A percentile compares a stretch with the other conserved stretches of the same genome.
Conservation (phyloP, 169 alveolate species). For the Cryptosporidium felis region DNA sequence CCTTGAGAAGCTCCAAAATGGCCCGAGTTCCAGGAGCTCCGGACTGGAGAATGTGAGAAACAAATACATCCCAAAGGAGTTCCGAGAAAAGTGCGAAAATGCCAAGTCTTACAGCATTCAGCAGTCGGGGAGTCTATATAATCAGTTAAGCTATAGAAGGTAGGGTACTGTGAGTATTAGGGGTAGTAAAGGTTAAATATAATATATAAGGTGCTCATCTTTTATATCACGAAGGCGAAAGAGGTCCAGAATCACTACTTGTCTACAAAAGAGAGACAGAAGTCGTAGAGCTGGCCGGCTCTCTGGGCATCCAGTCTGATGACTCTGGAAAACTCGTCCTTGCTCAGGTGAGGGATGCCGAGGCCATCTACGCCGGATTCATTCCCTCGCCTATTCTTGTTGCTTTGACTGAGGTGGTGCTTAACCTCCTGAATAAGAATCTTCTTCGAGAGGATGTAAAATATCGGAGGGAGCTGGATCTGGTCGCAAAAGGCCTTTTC, state of each 20-base stretch:
- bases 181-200: conserved; percentile 19
- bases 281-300: conserved; percentile 77
- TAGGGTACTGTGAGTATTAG: neutral
- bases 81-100: conserved; percentile 7
- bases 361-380: conserved; percentile 27
- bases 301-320: conserved; percentile 75
- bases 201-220: no score
- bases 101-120: conserved; percentile 35
- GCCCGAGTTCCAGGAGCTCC: neutral
- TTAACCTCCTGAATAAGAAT: conserved; percentile 74
- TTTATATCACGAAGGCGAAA: no score
- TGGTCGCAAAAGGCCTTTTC: conserved; percentile 77
- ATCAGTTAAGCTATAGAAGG: neutral
- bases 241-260: no score
- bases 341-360: conserved; percentile 18
- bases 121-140: conserved; percentile 31
- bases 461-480: conserved; percentile 76
- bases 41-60: neutral
- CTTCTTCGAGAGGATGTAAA: conserved; percentile 75
- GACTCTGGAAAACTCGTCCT: conserved; percentile 74
- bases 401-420: conserved; percentile 4
- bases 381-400: neutral
- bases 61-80: conserved; percentile 4
- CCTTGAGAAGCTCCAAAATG: conserved; percentile 17
- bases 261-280: conserved; percentile 75